Evolutionary conservation across 176 grass and related monocot genomes (phyloP), one percentile per base, ranked within the genome.

Genomic region (Puccinellia tenuiflora): DNA sequence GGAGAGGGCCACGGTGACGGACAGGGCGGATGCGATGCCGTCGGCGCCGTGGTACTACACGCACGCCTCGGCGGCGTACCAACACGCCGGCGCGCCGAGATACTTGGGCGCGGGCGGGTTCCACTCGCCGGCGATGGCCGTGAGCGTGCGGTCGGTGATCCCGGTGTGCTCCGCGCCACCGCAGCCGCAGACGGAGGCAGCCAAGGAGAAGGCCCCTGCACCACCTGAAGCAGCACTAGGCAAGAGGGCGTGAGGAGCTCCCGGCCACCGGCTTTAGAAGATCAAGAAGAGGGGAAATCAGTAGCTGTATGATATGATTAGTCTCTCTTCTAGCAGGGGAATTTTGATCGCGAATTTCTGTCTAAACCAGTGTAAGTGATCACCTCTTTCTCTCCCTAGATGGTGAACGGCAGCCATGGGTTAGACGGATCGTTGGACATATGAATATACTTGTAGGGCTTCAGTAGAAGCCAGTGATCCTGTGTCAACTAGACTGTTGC

Each of bases 71-170:
- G 35, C 88, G 33, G 35, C 84, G 14, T 90, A 73, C 73, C 72
- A 81, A 35, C 54, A 75, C 65, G 43, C 25, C 52, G 25, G 18
- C 62, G 70, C 83, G 33, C 13, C 83, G 62, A 89, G 83, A 33
- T 77, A 53, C 15, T 64, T 89, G 33, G 24, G 34, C 25, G 14
- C 86, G 25, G 75, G 83, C 16, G 83, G 83, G 43, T 86, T 72
- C 88, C 88, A 90, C 45, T 88, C 93, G 30, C 88, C 93, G 68
- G 88, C 90, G 7, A 90, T 90, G 80, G 89, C 91, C 6, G 93
- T 96, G 85, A 89, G 87, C 64, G 57, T 96, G 75, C 88, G 93
- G 46, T 90, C 93, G 0, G 93, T 96, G 48, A 76, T 96, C 64
- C 93, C 93, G 0, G 90, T 96, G 11, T 96, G 73, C 74, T 86